Evolutionary conservation across 345 rosid genomes (phyloP).

Genomic region (Firmiana major): DNA sequence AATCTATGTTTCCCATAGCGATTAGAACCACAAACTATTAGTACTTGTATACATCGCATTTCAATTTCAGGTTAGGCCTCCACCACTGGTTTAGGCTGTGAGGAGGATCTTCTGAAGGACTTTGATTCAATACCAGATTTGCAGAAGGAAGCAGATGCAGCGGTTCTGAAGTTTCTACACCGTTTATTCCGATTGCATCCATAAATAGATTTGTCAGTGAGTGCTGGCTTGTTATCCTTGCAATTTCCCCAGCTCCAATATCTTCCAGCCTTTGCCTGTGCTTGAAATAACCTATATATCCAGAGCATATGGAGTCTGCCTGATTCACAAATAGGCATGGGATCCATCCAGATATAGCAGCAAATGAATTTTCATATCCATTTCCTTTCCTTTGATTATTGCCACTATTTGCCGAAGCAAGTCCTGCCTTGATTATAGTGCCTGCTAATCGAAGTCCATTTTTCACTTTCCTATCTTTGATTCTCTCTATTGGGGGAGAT

Average conservation of each 20-base stretch:
- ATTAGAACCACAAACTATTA: no score
- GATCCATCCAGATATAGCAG: slow-evolving; percentile 54
- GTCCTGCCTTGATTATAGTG: slow-evolving; percentile 74
- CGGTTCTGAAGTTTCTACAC: slow-evolving; percentile 51
- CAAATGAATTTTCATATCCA: slow-evolving; percentile 41
- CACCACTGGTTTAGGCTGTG: slow-evolving; percentile 62
- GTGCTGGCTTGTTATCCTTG: slow-evolving; percentile 52
- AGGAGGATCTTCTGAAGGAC: slow-evolving; percentile 35
- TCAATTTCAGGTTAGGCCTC: no score
- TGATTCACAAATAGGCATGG: slow-evolving; percentile 60
- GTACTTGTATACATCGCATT: no score
- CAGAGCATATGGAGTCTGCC: slow-evolving; percentile 60
- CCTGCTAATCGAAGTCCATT: slow-evolving; percentile 58
- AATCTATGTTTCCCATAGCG: no score
- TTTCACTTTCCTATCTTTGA: slow-evolving; percentile 54
- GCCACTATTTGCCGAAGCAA: slow-evolving; percentile 44
- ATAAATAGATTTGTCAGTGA: slow-evolving; percentile 57
- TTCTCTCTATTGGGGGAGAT: slow-evolving; percentile 64
- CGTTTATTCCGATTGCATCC: slow-evolving; percentile 43
- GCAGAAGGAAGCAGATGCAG: slow-evolving; percentile 74
- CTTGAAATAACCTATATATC: slow-evolving; percentile 70
- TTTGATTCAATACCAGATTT: slow-evolving; percentile 41
- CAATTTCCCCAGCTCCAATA: slow-evolving; percentile 62
- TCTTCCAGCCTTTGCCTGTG: slow-evolving; percentile 79
- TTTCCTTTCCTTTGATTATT: not conserved